Evolutionary conservation across 2,329 filamentous ascomycete genomes (phyloP).

Genomic region (Hortaea sp.): DNA sequence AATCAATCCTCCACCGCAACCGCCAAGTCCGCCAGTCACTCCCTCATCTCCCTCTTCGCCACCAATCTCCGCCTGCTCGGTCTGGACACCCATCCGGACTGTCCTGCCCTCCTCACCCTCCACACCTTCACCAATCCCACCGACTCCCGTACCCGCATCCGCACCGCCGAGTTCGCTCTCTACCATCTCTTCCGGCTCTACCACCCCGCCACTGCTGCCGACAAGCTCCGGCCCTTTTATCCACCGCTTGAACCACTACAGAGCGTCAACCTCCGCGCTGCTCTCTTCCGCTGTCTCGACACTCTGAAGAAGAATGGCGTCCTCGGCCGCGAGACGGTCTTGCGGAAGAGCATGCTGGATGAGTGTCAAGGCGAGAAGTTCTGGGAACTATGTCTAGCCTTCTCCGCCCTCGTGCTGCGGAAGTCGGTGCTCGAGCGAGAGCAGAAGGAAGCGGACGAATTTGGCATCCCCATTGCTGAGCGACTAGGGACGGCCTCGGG

Average conservation of each 20-base stretch:
- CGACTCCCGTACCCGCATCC: conserved; percentile 66
- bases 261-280: conserved; percentile 79
- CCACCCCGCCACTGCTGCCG: conserved; percentile 65
- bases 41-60: conserved; percentile 56
- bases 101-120: conserved; percentile 61
- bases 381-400: conserved; percentile 72
- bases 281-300: conserved; percentile 70
- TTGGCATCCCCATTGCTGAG: conserved; percentile 38
- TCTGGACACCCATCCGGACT: conserved; percentile 65
- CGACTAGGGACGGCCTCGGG: conserved; percentile 37
- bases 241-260: conserved; percentile 83
- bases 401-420: conserved; percentile 75
- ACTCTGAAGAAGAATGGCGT: conserved; percentile 80
- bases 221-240: conserved; percentile 82
- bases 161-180: conserved; percentile 81
- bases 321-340: conserved; percentile 65
- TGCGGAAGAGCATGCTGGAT: conserved; percentile 92
- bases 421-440: conserved; percentile 43
- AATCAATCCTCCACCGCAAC: conserved; percentile 1
- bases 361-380: conserved; percentile 89
- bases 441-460: conserved; percentile 4
- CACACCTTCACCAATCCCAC: conserved; percentile 50
- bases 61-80: conserved; percentile 77
- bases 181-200: conserved; percentile 78
- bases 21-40: conserved; percentile 2